These are phyloP conservation scores for Backusella westeae DNA, from an alignment of 192 early-diverging fungal species.

Conservation along the genomic window DNA sequence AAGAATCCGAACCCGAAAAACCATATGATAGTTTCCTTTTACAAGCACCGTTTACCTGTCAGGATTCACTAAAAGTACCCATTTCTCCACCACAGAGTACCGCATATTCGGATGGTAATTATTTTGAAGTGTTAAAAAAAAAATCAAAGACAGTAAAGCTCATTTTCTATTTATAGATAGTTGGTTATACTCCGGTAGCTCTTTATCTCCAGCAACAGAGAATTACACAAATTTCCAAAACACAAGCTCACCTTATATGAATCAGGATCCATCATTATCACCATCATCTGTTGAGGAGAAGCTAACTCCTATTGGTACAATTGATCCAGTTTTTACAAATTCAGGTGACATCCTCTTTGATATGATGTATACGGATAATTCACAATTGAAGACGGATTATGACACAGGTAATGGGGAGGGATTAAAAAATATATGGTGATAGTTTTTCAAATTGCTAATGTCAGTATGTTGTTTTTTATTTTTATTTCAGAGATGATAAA, in stretches of 20 bases:
- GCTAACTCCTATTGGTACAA: background rate
- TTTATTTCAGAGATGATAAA: constrained; percentile 14
- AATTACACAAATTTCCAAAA: background rate
- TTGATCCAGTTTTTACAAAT: background rate
- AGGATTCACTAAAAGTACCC: constrained; percentile 11
- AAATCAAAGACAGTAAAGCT: background rate
- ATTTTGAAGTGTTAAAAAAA: background rate
- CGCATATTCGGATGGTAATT: constrained; percentile 29
- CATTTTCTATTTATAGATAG: background rate
- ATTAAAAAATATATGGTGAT: too few species aligned
- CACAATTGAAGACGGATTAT: constrained; percentile 25
- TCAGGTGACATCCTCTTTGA: background rate
- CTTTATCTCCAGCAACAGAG: background rate
- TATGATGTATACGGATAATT: constrained; percentile 1
- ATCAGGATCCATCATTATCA: background rate
- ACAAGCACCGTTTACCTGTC: background rate
- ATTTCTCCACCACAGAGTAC: constrained; percentile 14
- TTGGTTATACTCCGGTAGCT: background rate
- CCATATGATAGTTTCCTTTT: background rate
- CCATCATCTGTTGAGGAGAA: constrained; percentile 5
- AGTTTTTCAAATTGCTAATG: background rate
- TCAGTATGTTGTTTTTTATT: background rate
- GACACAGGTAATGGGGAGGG: constrained; percentile 7
- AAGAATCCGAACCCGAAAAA: background rate
- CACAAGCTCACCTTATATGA: background rate